Base-by-base conservation (phyloP, 2,329 filamentous ascomycete species). In the Hypoxylon sp. region DNA sequence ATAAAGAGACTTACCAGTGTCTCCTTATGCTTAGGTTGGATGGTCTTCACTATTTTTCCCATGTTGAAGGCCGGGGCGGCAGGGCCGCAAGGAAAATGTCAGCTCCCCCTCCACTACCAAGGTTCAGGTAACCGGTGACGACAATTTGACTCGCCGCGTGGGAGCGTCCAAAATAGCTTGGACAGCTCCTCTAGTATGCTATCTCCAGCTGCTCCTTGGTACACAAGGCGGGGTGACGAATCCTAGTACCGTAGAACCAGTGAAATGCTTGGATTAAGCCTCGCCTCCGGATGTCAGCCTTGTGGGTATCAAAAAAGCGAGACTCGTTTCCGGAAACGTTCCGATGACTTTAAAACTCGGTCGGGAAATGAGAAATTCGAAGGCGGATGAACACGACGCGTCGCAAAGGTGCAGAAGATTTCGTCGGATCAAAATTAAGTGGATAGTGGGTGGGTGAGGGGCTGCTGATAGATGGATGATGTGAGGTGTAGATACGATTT, bases 31-130 rank as follows among this genome's bases (percentile, higher is more conserved):
- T 90, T 91, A 66, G 84, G 77, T 80, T 90, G 88, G 82, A 90
- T 88, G 72, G 84, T 81, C 82, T 91, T 91, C 64, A 85, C 88
- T 76, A 91, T 91, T 82, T 88, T 90, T 77, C 87, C 89, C 89
- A 91, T 91, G 75, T 73, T 89, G 84, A 83, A 80, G 78, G 77
- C 78, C 77, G 79, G 79, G 79, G 87, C 87, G 87, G 88, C 86
- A 82, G 79, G 80, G 86, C 87, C 87, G 87, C 87, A 76, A 77
- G 77, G 75, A 78, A 79, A 75, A 71, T 73, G 70, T 73, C 80
- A 81, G 76, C 81, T 83, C 85, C 86, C 85, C 86, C 86, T 87
- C 87, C 86, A 85, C 86, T 85, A 80, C 83, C 75, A 76, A 79
- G 74, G 75, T 73, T 77, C 71, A 75, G 74, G 75, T 78, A 77